A percentile compares a stretch with the other conserved stretches of the same genome.
Conservation (phyloP, 208 protist genomes). For the Angomonas ambiguus region DNA sequence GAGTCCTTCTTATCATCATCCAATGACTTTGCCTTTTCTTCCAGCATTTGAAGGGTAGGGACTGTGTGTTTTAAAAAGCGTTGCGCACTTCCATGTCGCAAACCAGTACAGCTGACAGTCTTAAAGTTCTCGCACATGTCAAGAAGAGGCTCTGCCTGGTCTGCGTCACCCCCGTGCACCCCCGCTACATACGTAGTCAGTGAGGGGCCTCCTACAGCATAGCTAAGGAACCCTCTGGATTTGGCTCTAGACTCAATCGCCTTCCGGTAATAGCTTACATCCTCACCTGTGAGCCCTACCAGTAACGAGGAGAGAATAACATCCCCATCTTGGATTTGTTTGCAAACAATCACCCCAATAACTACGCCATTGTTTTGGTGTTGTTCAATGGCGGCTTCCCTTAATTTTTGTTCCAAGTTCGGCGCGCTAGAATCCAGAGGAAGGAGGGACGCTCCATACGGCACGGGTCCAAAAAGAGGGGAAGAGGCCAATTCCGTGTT, state of each 20-base stretch:
- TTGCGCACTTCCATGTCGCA: slow-evolving; percentile 35
- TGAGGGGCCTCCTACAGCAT: slow-evolving; percentile 47
- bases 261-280: slow-evolving; percentile 24
- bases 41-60: slow-evolving; percentile 27
- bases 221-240: slow-evolving; percentile 31
- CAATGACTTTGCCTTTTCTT: slow-evolving; percentile 18
- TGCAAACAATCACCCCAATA: slow-evolving; percentile 23
- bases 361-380: slow-evolving; percentile 25
- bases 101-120: slow-evolving; percentile 24
- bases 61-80: slow-evolving; percentile 43
- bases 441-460: slow-evolving; percentile 24
- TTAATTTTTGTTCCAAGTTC: slow-evolving; percentile 11
- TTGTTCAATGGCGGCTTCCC: slow-evolving; percentile 25
- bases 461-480: slow-evolving; percentile 49
- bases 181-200: slow-evolving; percentile 40
- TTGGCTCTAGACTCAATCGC: slow-evolving; percentile 18
- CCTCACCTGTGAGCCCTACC: slow-evolving; percentile 25
- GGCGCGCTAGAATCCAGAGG: neutral
- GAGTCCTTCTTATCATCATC: slow-evolving; percentile 20
- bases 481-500: slow-evolving; percentile 41
- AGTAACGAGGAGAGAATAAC: slow-evolving; percentile 48
- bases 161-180: slow-evolving; percentile 22
- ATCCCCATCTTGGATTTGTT: slow-evolving; percentile 35
- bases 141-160: slow-evolving; percentile 19
- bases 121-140: slow-evolving; percentile 20